Evolutionary conservation across 371 early-diverging fungal species (phyloP), one percentile per base, ranked within the genome.

Genomic region (Lichtheimia ramosa): DNA sequence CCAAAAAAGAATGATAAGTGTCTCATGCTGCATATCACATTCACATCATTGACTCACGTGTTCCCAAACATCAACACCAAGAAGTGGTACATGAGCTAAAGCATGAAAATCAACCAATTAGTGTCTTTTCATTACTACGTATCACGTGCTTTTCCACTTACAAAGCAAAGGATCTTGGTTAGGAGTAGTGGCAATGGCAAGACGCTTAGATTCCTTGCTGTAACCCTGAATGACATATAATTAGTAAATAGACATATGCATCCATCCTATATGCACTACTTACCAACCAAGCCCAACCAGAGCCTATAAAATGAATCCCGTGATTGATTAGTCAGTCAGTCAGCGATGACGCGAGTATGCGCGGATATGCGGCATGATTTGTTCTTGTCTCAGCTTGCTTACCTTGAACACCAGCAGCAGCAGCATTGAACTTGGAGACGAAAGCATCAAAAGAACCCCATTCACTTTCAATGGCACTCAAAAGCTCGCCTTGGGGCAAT

Each of bases 21-120:
- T 34, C 34, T 34, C 34, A 34, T 34, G 34, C 34, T 34, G 34
- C 10, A 34, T 34, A 34, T 34, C 34, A 34, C 34, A 34, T 10
- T 8, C 34, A 6, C 34, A 34, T 34, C 34, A 20, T 1, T 21
- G 21, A 73, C 74, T 62, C 66, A 83, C 91, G 67, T 98, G 99
- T 80, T 97, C 99, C 99, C 99, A 98, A 12, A 96, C 97, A 83
- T 99, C 99, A 62, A 96, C 75, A 43, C 96, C 96, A 55, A 99
- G 83, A 43, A 99, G 75, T 46, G 98, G 98, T 48, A 91, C 81
- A 55, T 84, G 73, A 15, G 81, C 89, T 58, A 70, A 51, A 43
- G 62, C 25, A 41, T 27, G 14, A 41, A 59, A 57, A 61, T 15
- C 24, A 15, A 14, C 25, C 46, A 55, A 15, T 21, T n/a, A 55